Base-by-base conservation (phyloP, 768 basidiomycete genomes). In the Tricholoma hemisulphureum region DNA sequence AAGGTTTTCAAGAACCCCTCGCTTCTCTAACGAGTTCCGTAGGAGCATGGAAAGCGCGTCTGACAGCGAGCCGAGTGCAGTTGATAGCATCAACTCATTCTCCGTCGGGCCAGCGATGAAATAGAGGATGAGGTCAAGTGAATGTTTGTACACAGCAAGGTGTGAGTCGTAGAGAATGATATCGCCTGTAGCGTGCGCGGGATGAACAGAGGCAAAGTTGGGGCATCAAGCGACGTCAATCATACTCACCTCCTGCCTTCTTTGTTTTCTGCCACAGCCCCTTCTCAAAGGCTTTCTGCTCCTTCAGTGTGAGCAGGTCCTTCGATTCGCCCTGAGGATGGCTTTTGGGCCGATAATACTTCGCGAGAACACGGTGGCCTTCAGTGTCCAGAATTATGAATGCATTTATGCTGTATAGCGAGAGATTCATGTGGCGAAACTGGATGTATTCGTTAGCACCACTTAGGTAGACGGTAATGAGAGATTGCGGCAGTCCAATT, bases 241-340 rank as follows among this genome's bases (percentile, higher is more conserved):
- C 32, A 28, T 41, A 70, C 80, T 70, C 72, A 96, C 95, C 93
- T 75, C 91, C 91, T 11, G 91, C 80, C 70, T 95, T 93, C 75
- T 94, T 94, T 0, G 96, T 97, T 76, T 99, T 99, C 65, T 92
- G 88, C 83, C 87, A 96, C 31, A 98, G 78, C 0, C 90, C 90
- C 78, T 97, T 96, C 79, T 99, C 97, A 69, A 98, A 98, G 8
- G 87, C 84, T 53, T 91, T 88, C 71, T 97, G 96, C 67, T 99
- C 96, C 72, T 98, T 98, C 63, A 93, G 70, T 5, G 84, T 84
- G 13, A 79, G 74, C 24, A 89, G 77, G 48, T 83, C 79, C 65
- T 88, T 89, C 57, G 77, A 73, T 73, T 90, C 77, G 73, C 84
- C 80, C 39, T 81, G 75, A 0, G 83, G 83, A 61, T 85, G 82